These are phyloP conservation scores for Epichloe hybrida DNA, from an alignment of 2,329 filamentous ascomycete genomes.

Conservation along the genomic window DNA sequence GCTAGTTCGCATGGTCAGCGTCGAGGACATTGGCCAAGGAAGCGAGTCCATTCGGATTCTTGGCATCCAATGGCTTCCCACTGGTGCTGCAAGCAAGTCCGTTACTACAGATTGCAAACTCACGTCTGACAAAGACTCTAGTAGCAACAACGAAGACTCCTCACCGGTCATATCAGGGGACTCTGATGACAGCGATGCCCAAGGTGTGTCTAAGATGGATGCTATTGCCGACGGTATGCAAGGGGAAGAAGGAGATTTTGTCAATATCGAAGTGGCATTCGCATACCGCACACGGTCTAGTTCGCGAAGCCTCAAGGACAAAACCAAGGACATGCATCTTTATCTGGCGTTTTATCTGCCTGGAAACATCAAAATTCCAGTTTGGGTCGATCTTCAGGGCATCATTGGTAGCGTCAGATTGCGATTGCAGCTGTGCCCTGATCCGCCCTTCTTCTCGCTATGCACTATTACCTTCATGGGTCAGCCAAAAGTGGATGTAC, in stretches of 20 bases:
- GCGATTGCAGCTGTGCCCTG: conserved; percentile 58
- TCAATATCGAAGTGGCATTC: conserved; percentile 64
- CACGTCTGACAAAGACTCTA: conserved; percentile 14
- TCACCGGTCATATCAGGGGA: neutral
- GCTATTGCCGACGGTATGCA: conserved; percentile 47
- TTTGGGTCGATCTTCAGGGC: conserved; percentile 64
- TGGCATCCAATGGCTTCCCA: conserved; percentile 59
- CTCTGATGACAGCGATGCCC: conserved; percentile 10
- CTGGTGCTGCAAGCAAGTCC: conserved; percentile 50
- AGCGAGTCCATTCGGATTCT: conserved; percentile 58
- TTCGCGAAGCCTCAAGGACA: conserved; percentile 49
- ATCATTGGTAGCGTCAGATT: conserved; percentile 57
- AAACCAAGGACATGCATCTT: conserved; percentile 53
- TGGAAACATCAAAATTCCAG: conserved; percentile 39
- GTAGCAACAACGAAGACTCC: conserved; percentile 21
- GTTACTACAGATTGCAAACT: conserved; percentile 46
- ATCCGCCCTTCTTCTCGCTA: conserved; percentile 65
- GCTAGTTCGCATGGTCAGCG: conserved; percentile 58
- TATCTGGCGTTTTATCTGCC: conserved; percentile 58
- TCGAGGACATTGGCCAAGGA: conserved; percentile 64
- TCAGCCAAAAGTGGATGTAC: conserved; percentile 58
- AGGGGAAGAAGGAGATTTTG: conserved; percentile 63
- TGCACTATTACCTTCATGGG: conserved; percentile 63
- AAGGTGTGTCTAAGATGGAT: conserved; percentile 18
- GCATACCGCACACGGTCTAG: conserved; percentile 54